Evolutionary conservation across 495 filamentous ascomycete genomes (phyloP), one percentile per base, ranked within the genome.

Genomic region (Neurospora intermedia): DNA sequence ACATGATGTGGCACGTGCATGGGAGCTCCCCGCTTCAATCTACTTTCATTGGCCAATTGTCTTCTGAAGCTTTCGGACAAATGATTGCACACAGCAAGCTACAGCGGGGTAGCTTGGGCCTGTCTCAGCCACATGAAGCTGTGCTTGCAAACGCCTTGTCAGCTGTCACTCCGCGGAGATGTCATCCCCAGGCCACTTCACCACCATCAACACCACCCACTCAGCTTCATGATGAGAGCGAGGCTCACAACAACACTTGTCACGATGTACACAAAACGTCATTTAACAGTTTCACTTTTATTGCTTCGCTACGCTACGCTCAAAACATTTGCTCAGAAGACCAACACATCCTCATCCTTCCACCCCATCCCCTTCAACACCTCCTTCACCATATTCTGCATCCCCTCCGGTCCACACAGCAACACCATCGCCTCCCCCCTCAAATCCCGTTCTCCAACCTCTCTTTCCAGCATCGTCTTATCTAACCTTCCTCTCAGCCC

Each of bases 331-430:
- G 35, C 35, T 38, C 6, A 98, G 80, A 97, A 98, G 82, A 97
- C 94, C 74, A 96, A 80, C 69, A 98, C 79, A 82, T 97, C 89
- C n/a, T 88, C 85, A 76, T 94, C 91, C 46, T 78, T 80, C 93
- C 94, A 97, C 3, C 94, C 93, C 82, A 91, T 83, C 18, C 82
- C 86, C 72, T 87, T 85, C 74, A 97, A 86, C 43, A 88, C 85
- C 66, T 80, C 78, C 76, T 86, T 86, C 15, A 90, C 89, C 74
- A 83, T 88, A 80, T 90, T 90, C 82, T 97, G 93, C 83, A 98
- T 84, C 13, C 89, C 82, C 75, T 87, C 89, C 0, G 95, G 95
- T 11, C 95, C 95, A 84, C 95, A 98, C 59, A 97, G 86, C 73
- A 98, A 78, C 46, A 91, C 91, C 85, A 98, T 82, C 6, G 86